Percentiles rank a stretch among this genome's conserved stretches.
phyloP scores from a whole-genome alignment of 2,329 filamentous ascomycete genomes.

The Aspergillus thermomutatus region DNA sequence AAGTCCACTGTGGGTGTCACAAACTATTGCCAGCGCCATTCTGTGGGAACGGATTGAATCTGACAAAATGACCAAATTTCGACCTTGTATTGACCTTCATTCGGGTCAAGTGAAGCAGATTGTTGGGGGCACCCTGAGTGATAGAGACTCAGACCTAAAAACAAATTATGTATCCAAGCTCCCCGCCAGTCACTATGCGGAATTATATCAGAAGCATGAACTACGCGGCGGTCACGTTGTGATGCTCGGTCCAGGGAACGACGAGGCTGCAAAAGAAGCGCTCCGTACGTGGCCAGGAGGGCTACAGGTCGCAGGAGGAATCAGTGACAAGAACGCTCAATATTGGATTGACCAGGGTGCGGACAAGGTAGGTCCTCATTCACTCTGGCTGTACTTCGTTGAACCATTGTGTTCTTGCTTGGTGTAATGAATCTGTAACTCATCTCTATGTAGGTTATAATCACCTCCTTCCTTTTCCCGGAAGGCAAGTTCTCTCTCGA shows the following conservation, averaged over 20 bases:
- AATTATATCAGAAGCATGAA: slow-evolving; percentile 71
- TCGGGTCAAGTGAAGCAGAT: slow-evolving; percentile 99
- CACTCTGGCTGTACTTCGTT: slow-evolving; percentile 2
- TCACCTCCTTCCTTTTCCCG: slow-evolving; percentile 93
- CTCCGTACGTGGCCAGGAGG: slow-evolving; percentile 73
- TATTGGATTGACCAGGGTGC: slow-evolving; percentile 86
- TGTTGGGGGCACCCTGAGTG: slow-evolving; percentile 86
- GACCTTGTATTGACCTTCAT: slow-evolving; percentile 96
- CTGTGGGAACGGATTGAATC: slow-evolving; percentile 4
- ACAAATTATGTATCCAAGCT: slow-evolving; percentile 91
- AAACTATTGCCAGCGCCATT: slow-evolving; percentile 7
- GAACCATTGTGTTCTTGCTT: neutral
- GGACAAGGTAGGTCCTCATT: slow-evolving; percentile 66
- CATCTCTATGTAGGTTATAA: slow-evolving; percentile 69
- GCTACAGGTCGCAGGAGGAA: slow-evolving; percentile 91
- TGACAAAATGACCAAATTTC: slow-evolving; percentile 77
- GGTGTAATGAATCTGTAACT: neutral
- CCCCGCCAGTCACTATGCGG: slow-evolving; percentile 75
- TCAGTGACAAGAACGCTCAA: slow-evolving; percentile 77
- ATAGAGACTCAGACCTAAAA: slow-evolving; percentile 63
- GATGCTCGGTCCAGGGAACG: slow-evolving; percentile 89
- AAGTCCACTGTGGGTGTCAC: slow-evolving; percentile 13
- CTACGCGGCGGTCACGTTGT: slow-evolving; percentile 88
- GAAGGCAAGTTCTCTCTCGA: slow-evolving; percentile 74
- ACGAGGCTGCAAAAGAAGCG: slow-evolving; percentile 73